Evolutionary conservation across 2,329 filamentous ascomycete genomes (phyloP).

Genomic region (Hypoxylon rubiginosum): DNA sequence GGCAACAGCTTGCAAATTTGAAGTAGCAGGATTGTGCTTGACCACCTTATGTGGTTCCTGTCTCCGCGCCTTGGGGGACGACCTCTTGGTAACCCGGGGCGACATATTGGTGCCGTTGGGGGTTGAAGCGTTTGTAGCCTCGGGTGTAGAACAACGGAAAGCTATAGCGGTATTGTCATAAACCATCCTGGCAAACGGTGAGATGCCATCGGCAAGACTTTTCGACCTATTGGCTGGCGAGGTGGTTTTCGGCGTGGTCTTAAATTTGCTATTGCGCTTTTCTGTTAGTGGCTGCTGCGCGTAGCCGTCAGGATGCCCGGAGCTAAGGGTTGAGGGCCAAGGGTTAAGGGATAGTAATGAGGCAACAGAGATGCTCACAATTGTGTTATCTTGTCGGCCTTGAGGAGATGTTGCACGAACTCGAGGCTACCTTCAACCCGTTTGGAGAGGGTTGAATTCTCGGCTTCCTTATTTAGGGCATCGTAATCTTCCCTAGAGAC

Average conservation of each 20-base stretch:
- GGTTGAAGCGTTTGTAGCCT: constrained; percentile 48
- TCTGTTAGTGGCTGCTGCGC: constrained; percentile 47
- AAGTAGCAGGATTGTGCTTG: constrained; percentile 58
- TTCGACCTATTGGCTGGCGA: constrained; percentile 48
- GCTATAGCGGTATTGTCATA: constrained; percentile 59
- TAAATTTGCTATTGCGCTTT: constrained; percentile 66
- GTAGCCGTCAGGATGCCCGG: constrained; percentile 32
- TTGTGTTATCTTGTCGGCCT: constrained; percentile 76
- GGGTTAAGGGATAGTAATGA: constrained; percentile 1
- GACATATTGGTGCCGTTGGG: constrained; percentile 50
- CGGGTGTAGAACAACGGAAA: constrained; percentile 58
- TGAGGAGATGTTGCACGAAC: constrained; percentile 81
- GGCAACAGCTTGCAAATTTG: constrained; percentile 50
- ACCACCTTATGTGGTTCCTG: constrained; percentile 51
- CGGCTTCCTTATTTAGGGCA: constrained; percentile 78
- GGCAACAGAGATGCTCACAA: constrained; percentile 64
- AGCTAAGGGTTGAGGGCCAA: neutral
- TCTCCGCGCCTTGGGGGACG: constrained; percentile 52
- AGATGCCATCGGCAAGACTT: constrained; percentile 59
- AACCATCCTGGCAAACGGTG: constrained; percentile 65
- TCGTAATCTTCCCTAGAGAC: constrained; percentile 71
- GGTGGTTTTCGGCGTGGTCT: constrained; percentile 59
- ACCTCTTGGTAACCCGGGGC: constrained; percentile 48
- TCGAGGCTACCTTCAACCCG: constrained; percentile 78
- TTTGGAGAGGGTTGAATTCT: constrained; percentile 69